phyloP scores from a whole-genome alignment of 192 early-diverging fungal genomes.

The Dissophora ornata region DNA sequence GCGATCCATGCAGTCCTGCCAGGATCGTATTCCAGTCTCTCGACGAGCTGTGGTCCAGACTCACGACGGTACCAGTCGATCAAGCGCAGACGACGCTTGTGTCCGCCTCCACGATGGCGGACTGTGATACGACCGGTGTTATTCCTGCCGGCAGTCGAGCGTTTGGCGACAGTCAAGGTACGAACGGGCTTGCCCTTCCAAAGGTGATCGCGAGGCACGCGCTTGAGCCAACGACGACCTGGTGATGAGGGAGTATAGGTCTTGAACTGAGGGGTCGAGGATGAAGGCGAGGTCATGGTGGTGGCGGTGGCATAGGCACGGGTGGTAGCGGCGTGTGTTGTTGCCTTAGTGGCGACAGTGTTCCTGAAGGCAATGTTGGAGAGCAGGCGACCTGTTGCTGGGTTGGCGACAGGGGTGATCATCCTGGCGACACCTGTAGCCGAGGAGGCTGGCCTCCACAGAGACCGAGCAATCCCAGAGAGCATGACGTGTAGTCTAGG shows the following conservation, averaged over 20 bases:
- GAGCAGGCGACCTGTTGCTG: slow-evolving; percentile 1
- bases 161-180: slow-evolving; percentile 84
- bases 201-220: slow-evolving; percentile 87
- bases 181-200: slow-evolving; percentile 88
- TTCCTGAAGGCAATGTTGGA: slow-evolving; percentile 10
- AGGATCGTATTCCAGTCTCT: slow-evolving; percentile 96
- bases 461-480: slow-evolving; percentile 39
- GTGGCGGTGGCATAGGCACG: slow-evolving; percentile 40
- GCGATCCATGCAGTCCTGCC: slow-evolving; percentile 89
- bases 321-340: neutral
- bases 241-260: slow-evolving; percentile 91
- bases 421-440: slow-evolving; percentile 20
- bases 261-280: slow-evolving; percentile 79
- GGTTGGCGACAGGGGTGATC: slow-evolving; percentile 19
- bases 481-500: slow-evolving; percentile 23
- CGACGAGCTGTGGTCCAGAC: slow-evolving; percentile 81
- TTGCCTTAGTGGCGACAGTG: neutral
- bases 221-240: slow-evolving; percentile 85
- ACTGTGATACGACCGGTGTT: slow-evolving; percentile 90
- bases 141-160: slow-evolving; percentile 87
- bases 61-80: slow-evolving; percentile 88
- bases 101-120: slow-evolving; percentile 93
- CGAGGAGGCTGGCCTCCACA: slow-evolving; percentile 29
- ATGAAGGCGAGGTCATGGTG: slow-evolving; percentile 2
- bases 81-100: slow-evolving; percentile 85